Conservation (phyloP, 2,329 filamentous ascomycete genomes). For the Pseudocercospora cruenta region DNA sequence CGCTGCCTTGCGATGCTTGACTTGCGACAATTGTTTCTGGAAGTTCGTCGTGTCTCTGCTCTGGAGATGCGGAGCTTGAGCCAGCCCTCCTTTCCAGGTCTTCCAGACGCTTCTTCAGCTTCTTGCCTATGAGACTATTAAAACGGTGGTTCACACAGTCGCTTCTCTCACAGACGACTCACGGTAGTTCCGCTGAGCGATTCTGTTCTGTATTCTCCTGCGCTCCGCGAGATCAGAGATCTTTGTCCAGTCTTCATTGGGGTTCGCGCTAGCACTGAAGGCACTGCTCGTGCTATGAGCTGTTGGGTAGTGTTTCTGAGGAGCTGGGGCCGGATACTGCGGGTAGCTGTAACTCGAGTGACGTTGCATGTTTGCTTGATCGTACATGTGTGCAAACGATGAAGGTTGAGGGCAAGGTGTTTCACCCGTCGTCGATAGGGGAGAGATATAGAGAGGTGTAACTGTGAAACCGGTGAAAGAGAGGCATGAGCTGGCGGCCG, state of each 20-base stretch:
- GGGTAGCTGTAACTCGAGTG: slow-evolving; percentile 50
- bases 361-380: slow-evolving; percentile 46
- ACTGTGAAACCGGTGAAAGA: slow-evolving; percentile 21
- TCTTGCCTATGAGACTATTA: slow-evolving; percentile 68
- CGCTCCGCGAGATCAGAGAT: slow-evolving; percentile 96
- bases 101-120: slow-evolving; percentile 86
- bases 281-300: slow-evolving; percentile 85
- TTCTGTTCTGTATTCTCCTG: slow-evolving; percentile 92
- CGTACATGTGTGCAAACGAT: slow-evolving; percentile 27
- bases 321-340: slow-evolving; percentile 41
- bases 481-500: slow-evolving; percentile 17
- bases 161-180: slow-evolving; percentile 4
- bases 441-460: slow-evolving; percentile 13
- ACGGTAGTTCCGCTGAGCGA: slow-evolving; percentile 98
- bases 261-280: slow-evolving; percentile 90
- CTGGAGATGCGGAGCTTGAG: slow-evolving; percentile 62
- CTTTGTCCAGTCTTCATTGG: slow-evolving; percentile 99
- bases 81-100: slow-evolving; percentile 80
- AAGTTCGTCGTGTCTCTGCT: slow-evolving; percentile 60
- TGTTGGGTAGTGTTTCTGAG: slow-evolving; percentile 66
- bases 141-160: slow-evolving; percentile 9
- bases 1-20: slow-evolving; percentile 7
- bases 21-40: slow-evolving; percentile 37
- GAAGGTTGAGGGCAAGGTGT: slow-evolving; percentile 4
- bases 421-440: neutral